phyloP scores from a whole-genome alignment of 352 stramenopile species.

The Pythium dissimile region DNA sequence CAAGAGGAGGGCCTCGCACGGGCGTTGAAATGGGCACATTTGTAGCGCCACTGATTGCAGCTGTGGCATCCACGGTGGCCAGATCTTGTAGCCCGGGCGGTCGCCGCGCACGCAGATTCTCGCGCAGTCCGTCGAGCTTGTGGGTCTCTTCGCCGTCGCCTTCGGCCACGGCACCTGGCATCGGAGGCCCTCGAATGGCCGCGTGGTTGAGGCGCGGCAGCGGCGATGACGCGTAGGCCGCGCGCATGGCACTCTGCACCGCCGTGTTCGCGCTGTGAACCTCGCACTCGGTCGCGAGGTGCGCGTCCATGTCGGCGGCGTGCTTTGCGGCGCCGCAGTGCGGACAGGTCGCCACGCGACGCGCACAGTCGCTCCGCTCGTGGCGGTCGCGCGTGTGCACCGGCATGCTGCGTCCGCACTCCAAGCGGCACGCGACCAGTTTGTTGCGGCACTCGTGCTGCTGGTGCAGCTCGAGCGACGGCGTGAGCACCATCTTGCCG shows the following conservation, averaged over 20 bases:
- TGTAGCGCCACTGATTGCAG: not conserved
- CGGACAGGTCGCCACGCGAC: constrained; percentile 33
- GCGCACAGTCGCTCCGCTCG: constrained; percentile 47
- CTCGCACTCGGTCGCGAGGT: constrained; percentile 39
- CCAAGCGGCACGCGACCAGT: constrained; percentile 36
- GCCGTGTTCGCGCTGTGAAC: constrained; percentile 27
- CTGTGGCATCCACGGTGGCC: not conserved
- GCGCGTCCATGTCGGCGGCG: constrained; percentile 36
- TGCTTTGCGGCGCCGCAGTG: constrained; percentile 38
- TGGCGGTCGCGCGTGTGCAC: constrained; percentile 41
- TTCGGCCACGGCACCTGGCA: constrained; percentile 1
- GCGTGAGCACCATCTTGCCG: constrained; percentile 61
- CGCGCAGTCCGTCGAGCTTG: constrained; percentile 44
- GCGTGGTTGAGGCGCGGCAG: constrained; percentile 18
- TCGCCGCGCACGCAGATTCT: constrained; percentile 36
- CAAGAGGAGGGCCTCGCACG: constrained; percentile 3
- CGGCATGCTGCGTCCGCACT: constrained; percentile 31
- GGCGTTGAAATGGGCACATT: not conserved
- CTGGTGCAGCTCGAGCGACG: constrained; percentile 50
- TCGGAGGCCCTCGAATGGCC: constrained; percentile 26
- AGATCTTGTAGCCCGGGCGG: not conserved
- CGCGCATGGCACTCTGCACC: constrained; percentile 22
- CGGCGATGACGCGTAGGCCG: constrained; percentile 20
- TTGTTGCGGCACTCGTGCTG: constrained; percentile 46
- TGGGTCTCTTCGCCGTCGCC: not conserved